Conservation (phyloP, 2,329 filamentous ascomycete genomes). For the Aspergillus sp. region DNA sequence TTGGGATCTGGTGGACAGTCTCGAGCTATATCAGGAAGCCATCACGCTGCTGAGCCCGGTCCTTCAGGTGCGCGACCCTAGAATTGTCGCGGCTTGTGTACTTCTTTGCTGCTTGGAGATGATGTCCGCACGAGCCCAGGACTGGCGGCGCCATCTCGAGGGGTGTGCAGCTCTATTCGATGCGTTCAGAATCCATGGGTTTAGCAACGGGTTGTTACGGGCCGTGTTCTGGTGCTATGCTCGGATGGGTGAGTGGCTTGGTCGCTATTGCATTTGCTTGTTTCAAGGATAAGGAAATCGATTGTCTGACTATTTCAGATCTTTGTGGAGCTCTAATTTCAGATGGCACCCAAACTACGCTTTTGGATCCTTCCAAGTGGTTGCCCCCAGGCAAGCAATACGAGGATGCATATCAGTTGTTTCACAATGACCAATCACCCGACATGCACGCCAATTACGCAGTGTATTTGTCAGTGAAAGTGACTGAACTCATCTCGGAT, state of each 20-base stretch:
- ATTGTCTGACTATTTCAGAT: conserved; percentile 29
- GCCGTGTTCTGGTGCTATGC: conserved; percentile 55
- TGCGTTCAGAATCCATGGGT: conserved; percentile 46
- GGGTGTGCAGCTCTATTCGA: conserved; percentile 50
- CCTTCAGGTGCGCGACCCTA: conserved; percentile 42
- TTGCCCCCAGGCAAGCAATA: conserved; percentile 34
- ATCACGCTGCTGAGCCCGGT: conserved; percentile 45
- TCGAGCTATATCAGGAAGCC: conserved; percentile 49
- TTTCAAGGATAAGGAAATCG: neutral
- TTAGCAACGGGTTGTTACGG: conserved; percentile 46
- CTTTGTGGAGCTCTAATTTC: conserved; percentile 52
- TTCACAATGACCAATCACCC: conserved; percentile 31
- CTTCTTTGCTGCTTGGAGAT: conserved; percentile 51
- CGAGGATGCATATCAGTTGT: conserved; percentile 31
- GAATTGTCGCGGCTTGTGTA: conserved; percentile 49
- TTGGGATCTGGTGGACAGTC: conserved; percentile 42
- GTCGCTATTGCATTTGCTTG: conserved; percentile 1
- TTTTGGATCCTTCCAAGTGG: conserved; percentile 47
- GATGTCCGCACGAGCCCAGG: conserved; percentile 43
- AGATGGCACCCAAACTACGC: conserved; percentile 42
- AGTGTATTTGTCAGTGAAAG: conserved; percentile 50
- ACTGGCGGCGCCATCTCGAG: conserved; percentile 52
- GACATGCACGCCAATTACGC: conserved; percentile 57
- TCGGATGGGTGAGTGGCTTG: conserved; percentile 42
- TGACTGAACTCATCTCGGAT: conserved; percentile 46